A percentile compares a stretch with the other conserved stretches of the same genome.
Conservation (phyloP, 2,329 filamentous ascomycete species). For the Chaetomium strumarium region DNA sequence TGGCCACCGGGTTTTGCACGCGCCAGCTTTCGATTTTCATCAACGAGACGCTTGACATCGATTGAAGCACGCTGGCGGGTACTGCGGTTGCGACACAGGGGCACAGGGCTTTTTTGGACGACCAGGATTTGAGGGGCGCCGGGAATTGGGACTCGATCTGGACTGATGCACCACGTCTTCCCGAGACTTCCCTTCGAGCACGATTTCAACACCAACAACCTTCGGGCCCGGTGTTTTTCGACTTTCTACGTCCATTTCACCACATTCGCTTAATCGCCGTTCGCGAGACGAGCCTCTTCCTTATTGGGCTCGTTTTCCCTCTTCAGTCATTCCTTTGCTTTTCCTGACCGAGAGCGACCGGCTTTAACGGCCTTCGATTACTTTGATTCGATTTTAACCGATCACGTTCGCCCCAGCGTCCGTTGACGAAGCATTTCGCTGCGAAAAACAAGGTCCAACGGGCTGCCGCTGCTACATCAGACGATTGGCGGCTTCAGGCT, state of each 20-base stretch:
- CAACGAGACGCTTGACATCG: slow-evolving; percentile 15
- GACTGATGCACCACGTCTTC: neutral
- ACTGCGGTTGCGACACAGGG: slow-evolving; percentile 21
- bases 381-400: neutral
- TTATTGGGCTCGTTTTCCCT: neutral
- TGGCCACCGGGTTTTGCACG: slow-evolving; percentile 8
- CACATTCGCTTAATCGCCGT: slow-evolving; percentile 7
- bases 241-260: slow-evolving; percentile 5
- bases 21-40: slow-evolving; percentile 11
- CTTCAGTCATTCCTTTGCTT: neutral
- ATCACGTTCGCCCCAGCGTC: slow-evolving; percentile 12
- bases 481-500: slow-evolving; percentile 15
- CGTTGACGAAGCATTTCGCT: slow-evolving; percentile 6
- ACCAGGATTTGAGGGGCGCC: neutral
- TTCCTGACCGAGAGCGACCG: neutral
- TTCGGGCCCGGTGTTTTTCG: neutral
- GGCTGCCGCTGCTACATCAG: slow-evolving; percentile 6
- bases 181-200: neutral
- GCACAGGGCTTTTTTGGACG: neutral
- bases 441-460: neutral
- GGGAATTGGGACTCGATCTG: neutral
- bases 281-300: slow-evolving; percentile 5
- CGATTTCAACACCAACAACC: neutral
- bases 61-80: slow-evolving; percentile 24
- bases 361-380: neutral